Evolutionary conservation across 2,329 filamentous ascomycete genomes (phyloP), one percentile per base, ranked within the genome.

Genomic region (Penicillium palitans): DNA sequence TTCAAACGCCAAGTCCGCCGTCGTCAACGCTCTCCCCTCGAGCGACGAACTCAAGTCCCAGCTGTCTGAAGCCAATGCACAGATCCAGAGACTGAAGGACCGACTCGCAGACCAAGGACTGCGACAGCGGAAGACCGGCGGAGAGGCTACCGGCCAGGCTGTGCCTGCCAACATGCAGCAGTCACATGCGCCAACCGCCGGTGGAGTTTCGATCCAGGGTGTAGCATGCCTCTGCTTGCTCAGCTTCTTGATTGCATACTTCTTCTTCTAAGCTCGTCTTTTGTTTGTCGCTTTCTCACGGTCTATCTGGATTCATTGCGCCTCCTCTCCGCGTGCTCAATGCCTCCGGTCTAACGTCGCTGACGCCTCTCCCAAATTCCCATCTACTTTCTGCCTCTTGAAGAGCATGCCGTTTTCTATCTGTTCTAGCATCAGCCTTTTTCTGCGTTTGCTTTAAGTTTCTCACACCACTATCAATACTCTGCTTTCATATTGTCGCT

Each of bases 241-340:
- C 63, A 93, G 91, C 81, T 99, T 99, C 80, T 78, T 99, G 72
- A 84, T 98, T 68, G 95, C 92, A 55, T 99, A 97, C 79, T 86
- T 98, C 76, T 92, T 99, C 81, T 99, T 99, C 78, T 99, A 87
- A 51, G 50, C 59, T 37, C 25, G 48, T 61, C 44, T 59, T 46
- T n/a, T 58, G 53, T 53, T 45, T 55, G 57, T 56, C 49, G 48
- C 40, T 56, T 46, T 54, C 27, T 54, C 42, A 48, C 55, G 55
- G 50, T 58, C 50, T 48, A 47, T 53, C 45, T 37, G 50, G 50
- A 27, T 48, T 33, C 29, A 45, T 55, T 50, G 52, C 37, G n/a
- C 48, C 45, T 58, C n/a, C 60, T 52, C 41, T 31, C 52, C 49
- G 62, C 49, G 64, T 63, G 60, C 57, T 54, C 59, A 62, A 62